These are phyloP conservation scores for Penicillium hesseltinei DNA, from an alignment of 2,329 filamentous ascomycete species.

Conservation along the genomic window DNA sequence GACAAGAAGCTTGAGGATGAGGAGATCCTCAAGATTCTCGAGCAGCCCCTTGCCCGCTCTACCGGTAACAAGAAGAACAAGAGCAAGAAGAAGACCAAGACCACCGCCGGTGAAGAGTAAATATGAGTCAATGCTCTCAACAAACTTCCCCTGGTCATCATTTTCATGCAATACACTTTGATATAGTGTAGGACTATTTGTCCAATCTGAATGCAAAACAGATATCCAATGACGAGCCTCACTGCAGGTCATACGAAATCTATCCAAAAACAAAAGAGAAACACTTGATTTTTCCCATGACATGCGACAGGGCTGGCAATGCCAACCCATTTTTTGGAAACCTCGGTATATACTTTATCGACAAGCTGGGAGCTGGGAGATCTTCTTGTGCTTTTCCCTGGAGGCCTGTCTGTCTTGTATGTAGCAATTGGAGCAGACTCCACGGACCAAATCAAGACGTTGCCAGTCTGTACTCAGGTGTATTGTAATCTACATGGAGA, in stretches of 20 bases:
- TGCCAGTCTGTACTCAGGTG: constrained; percentile 5
- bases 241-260: constrained; percentile 16
- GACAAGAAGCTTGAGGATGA: constrained; percentile 98
- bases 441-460: constrained; percentile 13
- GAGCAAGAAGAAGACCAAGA: constrained; percentile 79
- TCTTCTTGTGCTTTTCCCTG: constrained; percentile 2
- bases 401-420: constrained; percentile 11
- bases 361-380: constrained; percentile 3
- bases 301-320: constrained; percentile 5
- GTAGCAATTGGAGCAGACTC: constrained; percentile 11
- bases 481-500: neutral
- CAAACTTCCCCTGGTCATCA: constrained; percentile 17
- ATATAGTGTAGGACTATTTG: constrained; percentile 15
- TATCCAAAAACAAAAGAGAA: constrained; percentile 15
- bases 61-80: constrained; percentile 74
- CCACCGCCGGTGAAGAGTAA: constrained; percentile 44
- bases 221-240: constrained; percentile 26
- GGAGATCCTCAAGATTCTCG: constrained; percentile 91
- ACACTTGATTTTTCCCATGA: constrained; percentile 10
- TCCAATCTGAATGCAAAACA: constrained; percentile 22
- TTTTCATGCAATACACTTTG: constrained; percentile 19
- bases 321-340: constrained; percentile 5
- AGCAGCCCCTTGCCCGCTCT: constrained; percentile 71
- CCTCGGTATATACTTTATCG: constrained; percentile 10
- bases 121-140: constrained; percentile 35